Percentiles rank a stretch among this genome's conserved stretches.
phyloP scores from a whole-genome alignment of 2,329 filamentous ascomycete species.

The Cladophialophora immunda region DNA sequence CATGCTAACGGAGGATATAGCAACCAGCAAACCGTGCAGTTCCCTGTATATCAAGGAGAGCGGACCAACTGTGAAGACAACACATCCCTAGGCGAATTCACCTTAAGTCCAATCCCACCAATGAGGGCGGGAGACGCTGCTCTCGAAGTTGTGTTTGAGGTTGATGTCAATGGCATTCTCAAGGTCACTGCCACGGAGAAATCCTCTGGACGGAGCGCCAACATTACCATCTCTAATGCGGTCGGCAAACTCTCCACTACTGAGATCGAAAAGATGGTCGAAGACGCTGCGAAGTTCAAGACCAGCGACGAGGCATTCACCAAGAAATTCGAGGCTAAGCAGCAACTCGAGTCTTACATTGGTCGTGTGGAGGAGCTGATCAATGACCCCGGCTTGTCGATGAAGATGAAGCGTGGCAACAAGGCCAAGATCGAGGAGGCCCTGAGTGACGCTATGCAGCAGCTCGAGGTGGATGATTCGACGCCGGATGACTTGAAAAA shows the following conservation, averaged over 20 bases:
- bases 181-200: constrained; percentile 99
- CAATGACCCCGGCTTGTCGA: constrained; percentile 91
- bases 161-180: constrained; percentile 99
- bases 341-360: constrained; percentile 99
- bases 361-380: constrained; percentile 98
- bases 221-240: constrained; percentile 99
- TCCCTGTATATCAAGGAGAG: constrained; percentile 95
- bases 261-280: constrained; percentile 99
- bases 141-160: constrained; percentile 97
- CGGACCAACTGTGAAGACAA: constrained; percentile 98
- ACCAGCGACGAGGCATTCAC: constrained; percentile 95
- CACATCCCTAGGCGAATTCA: constrained; percentile 97
- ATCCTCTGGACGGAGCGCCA: constrained; percentile 95
- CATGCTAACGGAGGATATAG: background rate
- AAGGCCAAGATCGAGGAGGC: constrained; percentile 99
- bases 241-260: constrained; percentile 94
- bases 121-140: constrained; percentile 96
- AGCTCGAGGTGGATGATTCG: constrained; percentile 95
- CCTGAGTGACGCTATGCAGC: constrained; percentile 95
- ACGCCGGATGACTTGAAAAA: constrained; percentile 96
- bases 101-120: constrained; percentile 82
- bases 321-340: constrained; percentile 99
- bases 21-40: constrained; percentile 67
- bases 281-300: constrained; percentile 98
- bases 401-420: constrained; percentile 98